phyloP scores from a whole-genome alignment of 148 eudicot species.

The Camellia lanceoleosa region DNA sequence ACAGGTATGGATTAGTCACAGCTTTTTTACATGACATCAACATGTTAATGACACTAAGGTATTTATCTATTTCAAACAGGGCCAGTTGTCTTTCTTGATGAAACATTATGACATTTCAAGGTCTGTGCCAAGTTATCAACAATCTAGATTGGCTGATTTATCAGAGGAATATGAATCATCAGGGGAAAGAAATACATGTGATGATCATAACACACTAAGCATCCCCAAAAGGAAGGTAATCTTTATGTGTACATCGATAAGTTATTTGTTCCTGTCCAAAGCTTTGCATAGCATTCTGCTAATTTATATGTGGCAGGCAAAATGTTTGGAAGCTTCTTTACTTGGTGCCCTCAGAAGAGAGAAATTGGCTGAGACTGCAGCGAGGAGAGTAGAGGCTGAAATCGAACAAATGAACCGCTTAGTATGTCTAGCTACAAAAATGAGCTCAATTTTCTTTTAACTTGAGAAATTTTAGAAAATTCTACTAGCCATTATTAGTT shows the following conservation, averaged over 20 bases:
- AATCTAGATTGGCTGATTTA: constrained; percentile 19
- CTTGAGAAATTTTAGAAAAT: neutral
- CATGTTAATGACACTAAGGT: constrained; percentile 4
- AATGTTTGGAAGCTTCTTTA: constrained; percentile 36
- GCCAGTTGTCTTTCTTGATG: constrained; percentile 50
- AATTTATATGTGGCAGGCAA: constrained; percentile 26
- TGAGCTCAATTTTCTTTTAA: neutral
- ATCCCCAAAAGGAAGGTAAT: constrained; percentile 36
- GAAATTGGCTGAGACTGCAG: constrained; percentile 40
- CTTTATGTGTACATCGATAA: neutral
- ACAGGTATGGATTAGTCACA: constrained; percentile 33
- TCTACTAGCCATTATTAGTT: neutral
- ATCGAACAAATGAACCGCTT: constrained; percentile 36
- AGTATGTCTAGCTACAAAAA: constrained; percentile 24
- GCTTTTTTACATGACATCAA: neutral
- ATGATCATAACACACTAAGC: constrained; percentile 17
- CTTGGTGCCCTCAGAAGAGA: constrained; percentile 45
- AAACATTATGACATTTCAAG: constrained; percentile 29
- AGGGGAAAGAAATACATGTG: constrained; percentile 21
- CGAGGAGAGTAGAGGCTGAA: constrained; percentile 42
- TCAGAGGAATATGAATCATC: constrained; percentile 21
- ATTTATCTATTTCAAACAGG: constrained; percentile 34
- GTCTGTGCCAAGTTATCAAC: constrained; percentile 19
- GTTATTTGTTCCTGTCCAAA: neutral
- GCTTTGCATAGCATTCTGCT: neutral